Evolutionary conservation across 306 rosid species (phyloP), one percentile per base, ranked within the genome.

Genomic region (Ammopiptanthus mongolicus): DNA sequence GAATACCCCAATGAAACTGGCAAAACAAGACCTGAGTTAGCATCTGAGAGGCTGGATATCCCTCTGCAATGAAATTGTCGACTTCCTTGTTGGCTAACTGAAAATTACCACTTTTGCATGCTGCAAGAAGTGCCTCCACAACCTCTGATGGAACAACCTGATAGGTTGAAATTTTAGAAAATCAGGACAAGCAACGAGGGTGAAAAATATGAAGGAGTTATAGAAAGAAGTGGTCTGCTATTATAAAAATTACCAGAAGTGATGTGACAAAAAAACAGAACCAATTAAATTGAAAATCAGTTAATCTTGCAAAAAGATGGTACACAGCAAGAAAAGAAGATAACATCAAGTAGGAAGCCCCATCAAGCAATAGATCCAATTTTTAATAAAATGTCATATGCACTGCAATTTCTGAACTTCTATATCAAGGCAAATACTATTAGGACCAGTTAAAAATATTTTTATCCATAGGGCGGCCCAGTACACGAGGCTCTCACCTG

Each of bases 21-120:
- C 23, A 31, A 77, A 73, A 19, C 8, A 33, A 75, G 37, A 90
- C 96, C 93, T 88, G 97, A 19, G 84, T 86, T 64, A 95, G 87
- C 86, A 95, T 86, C 80, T 92, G 99, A 71, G 97, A 84, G 80
- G 83, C 97, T 1, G 99, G 97, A 81, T 95, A 95, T 73, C 99
- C 99, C 65, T 95, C 99, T 36, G 97, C 99, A 64, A 92, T 86
- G 65, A 86, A 87, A 84, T 87, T 83, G 76, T 87, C 86, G 80
- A 90, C 99, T 84, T 90, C 93, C 87, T 92, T 89, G 84, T 95
- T 90, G 37, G 97, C 96, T 51, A 74, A 78, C 83, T 95, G 97
- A 85, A 95, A 95, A 88, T 90, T 90, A 66, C 93, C 93, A 81
- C 96, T 85, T 77, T 69, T 86, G 80, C 97, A 90, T 21, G 99